Evolutionary conservation across 495 filamentous ascomycete species (phyloP).

Genomic region (Staphylotrichum longicolle): DNA sequence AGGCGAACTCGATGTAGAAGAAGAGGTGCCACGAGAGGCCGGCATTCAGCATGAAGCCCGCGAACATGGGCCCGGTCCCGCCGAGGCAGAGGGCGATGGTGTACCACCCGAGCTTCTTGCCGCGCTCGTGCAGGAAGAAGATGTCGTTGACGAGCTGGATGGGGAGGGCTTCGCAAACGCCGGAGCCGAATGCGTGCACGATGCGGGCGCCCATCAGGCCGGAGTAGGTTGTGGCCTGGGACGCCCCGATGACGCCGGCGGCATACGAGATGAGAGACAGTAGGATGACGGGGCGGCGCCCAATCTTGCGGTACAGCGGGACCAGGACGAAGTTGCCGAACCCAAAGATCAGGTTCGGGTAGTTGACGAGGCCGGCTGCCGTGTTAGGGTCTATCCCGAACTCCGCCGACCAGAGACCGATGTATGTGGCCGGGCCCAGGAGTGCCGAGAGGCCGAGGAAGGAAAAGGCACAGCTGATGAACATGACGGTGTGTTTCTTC

Average conservation of each 20-base stretch:
- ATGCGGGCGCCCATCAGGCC: slow-evolving; percentile 60
- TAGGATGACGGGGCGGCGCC: slow-evolving; percentile 56
- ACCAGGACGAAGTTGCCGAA: slow-evolving; percentile 54
- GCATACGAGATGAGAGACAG: slow-evolving; percentile 38
- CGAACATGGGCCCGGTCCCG: slow-evolving; percentile 36
- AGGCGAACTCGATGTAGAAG: slow-evolving; percentile 48
- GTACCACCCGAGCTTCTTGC: slow-evolving; percentile 64
- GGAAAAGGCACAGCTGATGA: slow-evolving; percentile 53
- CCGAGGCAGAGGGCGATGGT: slow-evolving; percentile 38
- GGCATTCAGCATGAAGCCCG: slow-evolving; percentile 39
- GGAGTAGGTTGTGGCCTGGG: slow-evolving; percentile 28
- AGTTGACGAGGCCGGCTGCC: slow-evolving; percentile 55
- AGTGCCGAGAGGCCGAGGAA: slow-evolving; percentile 58
- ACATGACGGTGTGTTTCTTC: slow-evolving; percentile 57
- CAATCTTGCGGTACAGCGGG: slow-evolving; percentile 57
- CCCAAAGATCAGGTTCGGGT: slow-evolving; percentile 59
- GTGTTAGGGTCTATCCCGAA: slow-evolving; percentile 50
- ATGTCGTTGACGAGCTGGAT: slow-evolving; percentile 65
- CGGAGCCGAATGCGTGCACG: slow-evolving; percentile 61
- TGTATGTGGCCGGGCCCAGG: slow-evolving; percentile 55
- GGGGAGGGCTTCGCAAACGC: slow-evolving; percentile 56
- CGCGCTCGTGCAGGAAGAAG: slow-evolving; percentile 65
- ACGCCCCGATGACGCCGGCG: slow-evolving; percentile 32
- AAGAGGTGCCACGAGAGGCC: slow-evolving; percentile 46
- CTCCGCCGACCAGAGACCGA: slow-evolving; percentile 50